Evolutionary conservation across 75 land plant genomes (phyloP), one percentile per base, ranked within the genome.

Genomic region (Azolla pinnata): DNA sequence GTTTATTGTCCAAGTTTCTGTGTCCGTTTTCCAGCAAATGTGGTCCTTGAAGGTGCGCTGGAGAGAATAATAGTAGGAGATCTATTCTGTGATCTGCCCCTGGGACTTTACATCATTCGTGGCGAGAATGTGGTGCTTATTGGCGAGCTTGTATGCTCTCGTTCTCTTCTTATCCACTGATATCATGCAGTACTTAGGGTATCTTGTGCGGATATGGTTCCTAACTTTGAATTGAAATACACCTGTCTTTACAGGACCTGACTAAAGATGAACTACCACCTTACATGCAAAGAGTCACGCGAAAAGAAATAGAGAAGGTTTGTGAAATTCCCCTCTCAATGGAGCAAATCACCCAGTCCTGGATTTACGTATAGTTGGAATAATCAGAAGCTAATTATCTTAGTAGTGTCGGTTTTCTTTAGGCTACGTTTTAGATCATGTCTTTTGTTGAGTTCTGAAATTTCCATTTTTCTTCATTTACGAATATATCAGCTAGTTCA

Each of bases 71-170:
- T 85, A 62, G 96, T 90, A 31, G 97, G 99, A 45, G 97, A 95
- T 58, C 87, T 89, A 5, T 93, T 78, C 60, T 88, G 96, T 73
- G 98, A 93, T 65, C 75, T 85, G 53, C 96, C 90, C 24, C 75
- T 90, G 26, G 99, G 99, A 38, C 71, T 95, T 18, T 95, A 95
- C 75, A 80, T 95, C 31, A 95, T 95, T 44, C 85, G 99, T 29
- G 99, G 99, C 17, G 99, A 95, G 63, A 95, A 95, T 76, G 99
- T 95, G 54, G 99, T 95, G 16, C 71, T 95, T 21, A 82, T 95
- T 64, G 99, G 99, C 21, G 99, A 95, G 54, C 64, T 95, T 96
- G 99, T 95, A 81, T 45, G 61, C 20, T 18, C 24, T 19, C 7
- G 18, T 19, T 5, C 24, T 18, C 53, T 50, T 7, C 8, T 9